Evolutionary conservation across 2,329 filamentous ascomycete species (phyloP).

Genomic region (Didymella lethalis): DNA sequence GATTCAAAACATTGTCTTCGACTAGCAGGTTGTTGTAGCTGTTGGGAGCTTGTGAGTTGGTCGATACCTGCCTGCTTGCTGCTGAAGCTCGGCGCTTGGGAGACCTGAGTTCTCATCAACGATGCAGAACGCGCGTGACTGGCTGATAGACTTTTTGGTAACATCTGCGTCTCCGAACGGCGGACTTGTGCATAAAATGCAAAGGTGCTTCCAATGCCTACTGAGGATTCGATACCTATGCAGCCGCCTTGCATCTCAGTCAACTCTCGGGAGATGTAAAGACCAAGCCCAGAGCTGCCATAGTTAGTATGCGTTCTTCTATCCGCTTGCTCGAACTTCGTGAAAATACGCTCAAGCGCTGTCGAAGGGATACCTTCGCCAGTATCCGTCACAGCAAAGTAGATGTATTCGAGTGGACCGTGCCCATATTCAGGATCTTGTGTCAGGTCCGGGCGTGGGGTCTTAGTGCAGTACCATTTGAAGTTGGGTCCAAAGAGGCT

Average conservation of each 20-base stretch:
- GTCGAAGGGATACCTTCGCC: slow-evolving; percentile 3
- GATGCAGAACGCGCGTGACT: not conserved
- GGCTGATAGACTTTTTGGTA: not conserved
- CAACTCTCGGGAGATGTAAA: slow-evolving; percentile 38
- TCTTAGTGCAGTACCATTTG: slow-evolving; percentile 14
- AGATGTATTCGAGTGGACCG: slow-evolving; percentile 3
- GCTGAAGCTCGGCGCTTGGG: not conserved
- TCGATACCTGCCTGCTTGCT: not conserved
- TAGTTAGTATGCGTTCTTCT: slow-evolving; percentile 33
- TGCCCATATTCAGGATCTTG: slow-evolving; percentile 13
- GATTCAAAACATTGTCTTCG: slow-evolving; percentile 46
- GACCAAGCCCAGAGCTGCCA: slow-evolving; percentile 30
- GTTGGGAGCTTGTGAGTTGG: not conserved
- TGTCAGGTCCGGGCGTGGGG: slow-evolving; percentile 9
- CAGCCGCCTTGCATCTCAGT: slow-evolving; percentile 38
- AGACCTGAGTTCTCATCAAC: not conserved
- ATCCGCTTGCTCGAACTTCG: slow-evolving; percentile 21
- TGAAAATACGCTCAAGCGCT: slow-evolving; percentile 11
- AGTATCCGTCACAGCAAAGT: slow-evolving; percentile 10
- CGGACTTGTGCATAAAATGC: slow-evolving; percentile 35
- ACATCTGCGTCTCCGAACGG: not conserved
- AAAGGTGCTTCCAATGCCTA: slow-evolving; percentile 34
- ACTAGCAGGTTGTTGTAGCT: slow-evolving; percentile 32
- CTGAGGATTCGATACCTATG: slow-evolving; percentile 31
- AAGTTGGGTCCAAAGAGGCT: slow-evolving; percentile 9